phyloP scores from a whole-genome alignment of 495 filamentous ascomycete species.

The Trichoderma erinaceum region DNA sequence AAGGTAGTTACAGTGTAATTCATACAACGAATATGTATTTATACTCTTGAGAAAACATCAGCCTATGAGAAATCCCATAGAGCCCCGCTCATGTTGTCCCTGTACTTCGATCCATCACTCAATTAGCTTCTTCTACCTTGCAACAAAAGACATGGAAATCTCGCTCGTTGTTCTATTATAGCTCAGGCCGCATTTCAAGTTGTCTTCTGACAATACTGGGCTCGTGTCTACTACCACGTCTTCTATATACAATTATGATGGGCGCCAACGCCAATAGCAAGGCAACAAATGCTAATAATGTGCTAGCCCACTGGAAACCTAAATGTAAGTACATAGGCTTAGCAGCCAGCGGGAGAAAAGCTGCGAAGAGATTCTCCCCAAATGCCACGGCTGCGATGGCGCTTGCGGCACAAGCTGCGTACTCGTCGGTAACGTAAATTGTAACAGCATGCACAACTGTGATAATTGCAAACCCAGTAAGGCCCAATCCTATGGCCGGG shows the following conservation, averaged over 20 bases:
- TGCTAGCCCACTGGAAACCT: neutral
- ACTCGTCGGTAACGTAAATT: neutral
- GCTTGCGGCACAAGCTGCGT: neutral
- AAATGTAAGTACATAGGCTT: neutral
- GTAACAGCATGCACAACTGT: neutral
- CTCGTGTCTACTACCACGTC: neutral
- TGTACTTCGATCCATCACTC: too few species aligned
- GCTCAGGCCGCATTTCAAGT: too few species aligned
- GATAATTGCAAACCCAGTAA: neutral
- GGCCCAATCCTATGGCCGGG: neutral
- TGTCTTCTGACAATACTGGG: too few species aligned
- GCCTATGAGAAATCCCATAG: too few species aligned
- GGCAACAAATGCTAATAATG: neutral
- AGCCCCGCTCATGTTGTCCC: too few species aligned
- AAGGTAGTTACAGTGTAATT: too few species aligned
- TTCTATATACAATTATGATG: neutral
- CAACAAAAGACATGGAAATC: too few species aligned
- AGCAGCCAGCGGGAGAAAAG: neutral
- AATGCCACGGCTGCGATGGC: neutral
- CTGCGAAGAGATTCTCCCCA: neutral
- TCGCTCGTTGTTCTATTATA: too few species aligned
- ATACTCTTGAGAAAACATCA: too few species aligned
- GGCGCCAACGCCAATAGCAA: neutral
- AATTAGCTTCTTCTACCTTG: too few species aligned
- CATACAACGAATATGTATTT: too few species aligned